These are phyloP conservation scores for Fragaria ananassa DNA, from an alignment of 306 rosid species.

Conservation along the genomic window DNA sequence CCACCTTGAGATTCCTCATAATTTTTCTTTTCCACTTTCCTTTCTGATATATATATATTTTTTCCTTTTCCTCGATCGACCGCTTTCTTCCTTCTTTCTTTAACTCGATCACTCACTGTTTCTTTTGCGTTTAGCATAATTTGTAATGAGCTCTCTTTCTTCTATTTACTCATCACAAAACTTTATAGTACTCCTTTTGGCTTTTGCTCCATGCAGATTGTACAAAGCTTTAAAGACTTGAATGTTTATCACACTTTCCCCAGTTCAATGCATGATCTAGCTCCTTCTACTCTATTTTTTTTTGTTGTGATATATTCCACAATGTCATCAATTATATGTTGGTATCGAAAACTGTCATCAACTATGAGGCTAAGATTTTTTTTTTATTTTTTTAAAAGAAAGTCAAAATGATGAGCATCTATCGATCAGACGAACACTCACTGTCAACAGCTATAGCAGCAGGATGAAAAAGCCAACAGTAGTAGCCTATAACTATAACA, in stretches of 20 bases:
- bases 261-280: not conserved
- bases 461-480: not conserved
- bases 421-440: not conserved
- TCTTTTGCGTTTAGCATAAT: slow-evolving; percentile 18
- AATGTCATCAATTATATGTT: slow-evolving; percentile 22
- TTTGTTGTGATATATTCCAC: slow-evolving; percentile 23
- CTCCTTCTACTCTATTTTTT: not conserved
- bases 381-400: no score
- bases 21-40: slow-evolving; percentile 25
- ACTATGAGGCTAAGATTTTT: not conserved
- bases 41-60: slow-evolving; percentile 6
- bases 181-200: slow-evolving; percentile 25
- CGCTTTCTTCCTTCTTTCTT: not conserved
- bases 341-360: not conserved
- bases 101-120: not conserved
- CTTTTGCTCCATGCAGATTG: not conserved
- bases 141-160: slow-evolving; percentile 17
- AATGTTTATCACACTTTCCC: not conserved
- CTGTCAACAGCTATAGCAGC: not conserved
- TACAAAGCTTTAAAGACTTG: not conserved
- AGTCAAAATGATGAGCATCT: not conserved
- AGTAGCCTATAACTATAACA: not conserved
- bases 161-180: not conserved
- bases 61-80: not conserved
- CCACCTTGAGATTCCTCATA: slow-evolving; percentile 39